Evolutionary conservation across 2,329 filamentous ascomycete genomes (phyloP).

Genomic region (Aspergillus sp.): DNA sequence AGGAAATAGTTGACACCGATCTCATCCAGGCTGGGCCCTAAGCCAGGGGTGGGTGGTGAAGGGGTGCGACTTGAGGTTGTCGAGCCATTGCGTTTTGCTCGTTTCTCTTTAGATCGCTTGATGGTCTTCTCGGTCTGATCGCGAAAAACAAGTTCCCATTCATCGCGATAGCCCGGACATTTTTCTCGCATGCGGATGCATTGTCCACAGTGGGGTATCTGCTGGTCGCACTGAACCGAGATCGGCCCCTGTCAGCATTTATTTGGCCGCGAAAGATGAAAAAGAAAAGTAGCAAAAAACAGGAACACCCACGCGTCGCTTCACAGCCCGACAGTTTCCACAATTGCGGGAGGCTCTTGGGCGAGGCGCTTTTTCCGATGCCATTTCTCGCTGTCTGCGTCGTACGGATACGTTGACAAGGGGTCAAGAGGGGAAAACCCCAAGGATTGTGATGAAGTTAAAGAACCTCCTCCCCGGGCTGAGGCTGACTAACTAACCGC

Average conservation of each 20-base stretch:
- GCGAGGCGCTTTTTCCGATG: neutral
- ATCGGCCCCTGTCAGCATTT: neutral
- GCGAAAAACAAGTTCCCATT: conserved; percentile 35
- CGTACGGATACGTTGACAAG: neutral
- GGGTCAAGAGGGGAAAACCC: neutral
- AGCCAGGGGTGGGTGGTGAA: neutral
- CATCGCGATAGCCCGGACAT: conserved; percentile 35
- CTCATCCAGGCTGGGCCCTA: conserved; percentile 21
- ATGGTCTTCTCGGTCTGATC: conserved; percentile 30
- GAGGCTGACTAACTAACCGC: too few species aligned
- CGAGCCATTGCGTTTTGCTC: neutral
- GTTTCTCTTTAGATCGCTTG: conserved; percentile 18
- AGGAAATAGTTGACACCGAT: conserved; percentile 31
- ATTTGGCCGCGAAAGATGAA: neutral
- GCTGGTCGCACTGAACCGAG: conserved; percentile 25
- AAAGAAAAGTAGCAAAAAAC: neutral
- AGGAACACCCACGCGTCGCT: conserved; percentile 22
- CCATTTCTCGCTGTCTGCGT: neutral
- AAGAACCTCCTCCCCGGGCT: too few species aligned
- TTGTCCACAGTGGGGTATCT: conserved; percentile 26
- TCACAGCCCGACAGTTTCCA: conserved; percentile 24
- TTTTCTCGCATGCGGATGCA: conserved; percentile 27
- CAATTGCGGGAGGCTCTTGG: conserved; percentile 22
- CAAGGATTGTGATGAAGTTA: too few species aligned
- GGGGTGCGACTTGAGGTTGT: neutral